Evolutionary conservation across 202 grass and related monocot species (phyloP).

Genomic region (Panicum virgatum): DNA sequence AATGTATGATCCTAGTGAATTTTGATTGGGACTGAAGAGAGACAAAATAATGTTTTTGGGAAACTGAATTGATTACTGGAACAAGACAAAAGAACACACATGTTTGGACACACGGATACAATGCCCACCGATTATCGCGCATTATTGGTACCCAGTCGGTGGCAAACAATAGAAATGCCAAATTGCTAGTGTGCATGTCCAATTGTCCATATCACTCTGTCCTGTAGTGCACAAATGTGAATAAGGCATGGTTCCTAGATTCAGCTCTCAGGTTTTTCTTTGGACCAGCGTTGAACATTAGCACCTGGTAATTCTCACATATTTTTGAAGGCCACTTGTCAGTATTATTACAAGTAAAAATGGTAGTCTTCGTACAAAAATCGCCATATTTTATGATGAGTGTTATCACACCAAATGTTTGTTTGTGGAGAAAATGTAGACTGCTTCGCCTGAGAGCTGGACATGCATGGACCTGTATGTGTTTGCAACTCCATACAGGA

Average conservation of each 20-base stretch:
- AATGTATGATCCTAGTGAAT: slow-evolving; percentile 13
- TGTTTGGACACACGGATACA: slow-evolving; percentile 20
- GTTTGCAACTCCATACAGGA: slow-evolving; percentile 77
- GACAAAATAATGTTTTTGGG: background rate
- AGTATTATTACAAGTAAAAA: background rate
- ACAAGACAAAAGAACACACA: slow-evolving; percentile 27
- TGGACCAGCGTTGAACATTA: background rate
- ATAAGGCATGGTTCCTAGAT: slow-evolving; percentile 1
- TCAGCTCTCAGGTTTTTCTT: background rate
- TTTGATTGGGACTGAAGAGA: background rate
- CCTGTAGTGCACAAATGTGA: background rate
- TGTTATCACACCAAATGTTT: slow-evolving; percentile 26
- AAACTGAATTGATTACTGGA: background rate
- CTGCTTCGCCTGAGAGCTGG: slow-evolving; percentile 69
- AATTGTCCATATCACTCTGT: slow-evolving; percentile 2
- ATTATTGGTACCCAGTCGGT: background rate
- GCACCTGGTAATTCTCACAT: background rate
- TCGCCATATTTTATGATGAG: background rate
- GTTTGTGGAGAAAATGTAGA: slow-evolving; percentile 44
- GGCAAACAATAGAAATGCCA: slow-evolving; percentile 17
- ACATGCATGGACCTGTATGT: slow-evolving; percentile 93
- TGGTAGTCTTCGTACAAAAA: background rate
- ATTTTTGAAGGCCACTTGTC: background rate
- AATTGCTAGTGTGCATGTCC: background rate
- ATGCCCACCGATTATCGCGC: background rate